These are phyloP conservation scores for Sphaerulina vaccinii DNA, from an alignment of 2,329 filamentous ascomycete genomes.

Conservation along the genomic window DNA sequence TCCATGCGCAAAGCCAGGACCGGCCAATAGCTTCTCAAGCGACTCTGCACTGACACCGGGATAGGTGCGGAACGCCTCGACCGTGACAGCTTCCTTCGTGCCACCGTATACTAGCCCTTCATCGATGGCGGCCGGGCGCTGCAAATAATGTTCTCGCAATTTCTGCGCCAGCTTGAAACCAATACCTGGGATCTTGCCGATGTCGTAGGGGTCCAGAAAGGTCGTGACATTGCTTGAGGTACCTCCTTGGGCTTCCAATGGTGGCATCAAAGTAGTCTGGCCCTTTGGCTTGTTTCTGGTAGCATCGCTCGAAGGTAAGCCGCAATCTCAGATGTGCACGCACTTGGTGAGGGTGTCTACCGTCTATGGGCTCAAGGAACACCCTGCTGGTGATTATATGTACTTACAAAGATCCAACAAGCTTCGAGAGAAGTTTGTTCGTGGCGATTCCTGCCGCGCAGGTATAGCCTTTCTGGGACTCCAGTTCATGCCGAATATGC, in stretches of 20 bases:
- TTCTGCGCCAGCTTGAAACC: constrained; percentile 74
- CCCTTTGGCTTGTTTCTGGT: constrained; percentile 74
- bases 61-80: constrained; percentile 62
- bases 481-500: constrained; percentile 69
- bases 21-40: constrained; percentile 68
- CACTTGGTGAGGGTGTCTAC: not conserved
- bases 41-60: constrained; percentile 61
- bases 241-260: constrained; percentile 33
- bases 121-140: constrained; percentile 46
- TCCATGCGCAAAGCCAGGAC: constrained; percentile 68
- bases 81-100: constrained; percentile 60
- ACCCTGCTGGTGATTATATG: not conserved
- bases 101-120: constrained; percentile 49
- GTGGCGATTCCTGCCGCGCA: constrained; percentile 85
- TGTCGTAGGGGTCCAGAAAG: constrained; percentile 74
- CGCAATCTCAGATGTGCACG: not conserved
- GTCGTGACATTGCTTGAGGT: constrained; percentile 53
- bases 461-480: constrained; percentile 77
- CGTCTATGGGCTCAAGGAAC: not conserved
- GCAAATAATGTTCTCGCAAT: constrained; percentile 61
- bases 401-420: constrained; percentile 65
- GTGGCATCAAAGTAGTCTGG: constrained; percentile 79
- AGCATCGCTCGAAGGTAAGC: not conserved
- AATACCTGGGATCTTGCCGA: constrained; percentile 81
- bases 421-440: constrained; percentile 81